phyloP scores from a whole-genome alignment of 352 stramenopile species.

The Phytophthora nicotianae region DNA sequence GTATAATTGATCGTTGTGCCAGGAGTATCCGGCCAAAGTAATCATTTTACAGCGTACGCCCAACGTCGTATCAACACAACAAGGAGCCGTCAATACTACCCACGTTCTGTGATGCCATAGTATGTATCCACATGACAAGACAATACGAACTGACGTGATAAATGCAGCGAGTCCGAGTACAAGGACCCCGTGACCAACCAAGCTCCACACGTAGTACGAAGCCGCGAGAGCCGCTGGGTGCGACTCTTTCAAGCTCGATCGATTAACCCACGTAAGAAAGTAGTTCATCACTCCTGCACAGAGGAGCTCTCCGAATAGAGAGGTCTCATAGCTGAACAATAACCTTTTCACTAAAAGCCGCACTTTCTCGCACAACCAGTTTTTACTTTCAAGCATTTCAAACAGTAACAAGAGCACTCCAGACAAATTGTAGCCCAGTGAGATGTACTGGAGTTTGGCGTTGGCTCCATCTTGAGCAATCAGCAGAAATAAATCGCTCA shows the following conservation, averaged over 20 bases:
- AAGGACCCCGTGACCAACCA: conserved; percentile 28
- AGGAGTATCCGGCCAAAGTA: conserved; percentile 21
- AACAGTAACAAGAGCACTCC: conserved; percentile 31
- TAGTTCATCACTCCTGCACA: conserved; percentile 13
- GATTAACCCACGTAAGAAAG: conserved; percentile 27
- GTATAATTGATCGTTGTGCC: conserved; percentile 19
- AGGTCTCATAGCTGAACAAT: conserved; percentile 29
- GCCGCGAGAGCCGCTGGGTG: conserved; percentile 16
- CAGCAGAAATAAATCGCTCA: conserved; percentile 38
- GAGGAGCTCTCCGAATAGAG: conserved; percentile 22
- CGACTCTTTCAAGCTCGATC: conserved; percentile 10
- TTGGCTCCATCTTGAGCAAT: conserved; percentile 28
- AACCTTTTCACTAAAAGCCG: conserved; percentile 19
- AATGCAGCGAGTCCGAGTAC: conserved; percentile 16
- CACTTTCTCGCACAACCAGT: conserved; percentile 7
- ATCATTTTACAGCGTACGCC: conserved; percentile 24
- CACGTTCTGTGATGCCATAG: conserved; percentile 5
- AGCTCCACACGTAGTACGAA: conserved; percentile 34
- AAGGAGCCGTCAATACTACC: conserved; percentile 20
- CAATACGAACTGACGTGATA: conserved; percentile 13
- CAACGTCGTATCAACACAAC: conserved; percentile 26
- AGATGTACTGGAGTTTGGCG: conserved; percentile 31
- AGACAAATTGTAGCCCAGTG: conserved; percentile 37
- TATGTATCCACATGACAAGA: conserved; percentile 1
- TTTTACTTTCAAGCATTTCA: conserved; percentile 28